phyloP scores from a whole-genome alignment of 352 stramenopile genomes.

The Pythium phragmitis region DNA sequence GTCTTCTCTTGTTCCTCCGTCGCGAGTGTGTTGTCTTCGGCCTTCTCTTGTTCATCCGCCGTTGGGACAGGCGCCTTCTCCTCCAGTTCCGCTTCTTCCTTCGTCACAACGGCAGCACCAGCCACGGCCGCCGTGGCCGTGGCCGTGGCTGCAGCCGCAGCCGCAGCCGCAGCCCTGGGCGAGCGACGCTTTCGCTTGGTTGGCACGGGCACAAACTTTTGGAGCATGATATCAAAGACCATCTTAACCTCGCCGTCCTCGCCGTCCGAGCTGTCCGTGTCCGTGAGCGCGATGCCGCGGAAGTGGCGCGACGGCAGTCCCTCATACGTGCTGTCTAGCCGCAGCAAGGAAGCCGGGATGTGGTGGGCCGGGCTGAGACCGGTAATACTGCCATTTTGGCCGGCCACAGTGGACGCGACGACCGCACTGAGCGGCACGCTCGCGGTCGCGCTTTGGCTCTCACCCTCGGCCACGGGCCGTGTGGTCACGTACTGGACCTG shows the following conservation, averaged over 20 bases:
- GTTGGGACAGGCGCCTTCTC: not conserved
- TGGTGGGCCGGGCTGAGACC: conserved; percentile 1
- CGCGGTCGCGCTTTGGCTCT: not conserved
- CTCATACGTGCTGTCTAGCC: conserved; percentile 3
- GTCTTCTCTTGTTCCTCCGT: not conserved
- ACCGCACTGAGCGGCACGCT: conserved; percentile 17
- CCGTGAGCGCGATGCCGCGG: conserved; percentile 10
- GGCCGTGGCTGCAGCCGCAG: not conserved
- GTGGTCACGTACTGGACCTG: conserved; percentile 18
- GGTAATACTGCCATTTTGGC: not conserved
- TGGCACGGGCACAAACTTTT: conserved; percentile 13
- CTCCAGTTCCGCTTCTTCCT: conserved; percentile 4
- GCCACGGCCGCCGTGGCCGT: not conserved
- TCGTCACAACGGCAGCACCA: not conserved
- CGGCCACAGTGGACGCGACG: conserved; percentile 12
- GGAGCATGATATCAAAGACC: conserved; percentile 20
- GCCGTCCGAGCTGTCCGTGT: conserved; percentile 21
- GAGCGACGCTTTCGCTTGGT: conserved; percentile 4
- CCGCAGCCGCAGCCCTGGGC: not conserved
- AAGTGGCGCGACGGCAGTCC: conserved; percentile 13
- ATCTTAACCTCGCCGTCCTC: conserved; percentile 19
- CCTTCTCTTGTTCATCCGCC: not conserved
- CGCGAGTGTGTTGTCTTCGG: not conserved
- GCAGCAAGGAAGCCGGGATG: not conserved
- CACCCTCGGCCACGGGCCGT: not conserved